phyloP scores from a whole-genome alignment of 108 stramenopile species.

The Epipyxis sp. region DNA sequence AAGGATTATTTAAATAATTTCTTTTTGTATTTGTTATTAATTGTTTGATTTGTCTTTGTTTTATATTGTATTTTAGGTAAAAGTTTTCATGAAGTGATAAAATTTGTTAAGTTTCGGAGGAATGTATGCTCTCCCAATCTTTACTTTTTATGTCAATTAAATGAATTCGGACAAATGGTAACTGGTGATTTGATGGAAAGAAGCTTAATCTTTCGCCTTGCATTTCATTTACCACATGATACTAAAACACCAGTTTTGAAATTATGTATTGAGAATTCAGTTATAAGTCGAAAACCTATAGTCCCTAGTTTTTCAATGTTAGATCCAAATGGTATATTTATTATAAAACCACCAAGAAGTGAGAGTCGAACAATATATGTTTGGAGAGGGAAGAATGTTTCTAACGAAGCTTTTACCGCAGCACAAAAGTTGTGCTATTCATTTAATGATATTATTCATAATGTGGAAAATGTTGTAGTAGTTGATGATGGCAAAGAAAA shows the following conservation, averaged over 20 bases:
- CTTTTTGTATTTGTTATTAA: not conserved
- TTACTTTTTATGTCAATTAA: not conserved
- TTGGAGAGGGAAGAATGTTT: not conserved
- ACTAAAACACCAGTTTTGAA: conserved; percentile 18
- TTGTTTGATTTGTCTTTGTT: not conserved
- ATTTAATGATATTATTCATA: no score
- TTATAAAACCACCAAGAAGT: not conserved
- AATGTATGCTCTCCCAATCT: conserved; percentile 14
- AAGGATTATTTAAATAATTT: not conserved
- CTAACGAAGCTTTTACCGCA: no score
- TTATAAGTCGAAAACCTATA: not conserved
- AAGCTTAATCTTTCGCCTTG: not conserved
- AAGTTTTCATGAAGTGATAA: not conserved
- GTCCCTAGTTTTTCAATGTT: not conserved
- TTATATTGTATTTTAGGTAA: not conserved
- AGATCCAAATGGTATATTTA: conserved; percentile 7
- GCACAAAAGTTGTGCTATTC: no score
- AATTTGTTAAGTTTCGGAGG: conserved; percentile 10
- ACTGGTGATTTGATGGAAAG: not conserved
- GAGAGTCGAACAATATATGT: not conserved
- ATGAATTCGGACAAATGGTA: conserved; percentile 3
- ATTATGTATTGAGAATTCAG: not conserved
- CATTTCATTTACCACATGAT: conserved; percentile 14
- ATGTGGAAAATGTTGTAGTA: no score
- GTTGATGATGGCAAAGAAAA: no score